Evolutionary conservation across 164 flowering plant species (phyloP), one percentile per base, ranked within the genome.

Genomic region (Vitis vinifera): DNA sequence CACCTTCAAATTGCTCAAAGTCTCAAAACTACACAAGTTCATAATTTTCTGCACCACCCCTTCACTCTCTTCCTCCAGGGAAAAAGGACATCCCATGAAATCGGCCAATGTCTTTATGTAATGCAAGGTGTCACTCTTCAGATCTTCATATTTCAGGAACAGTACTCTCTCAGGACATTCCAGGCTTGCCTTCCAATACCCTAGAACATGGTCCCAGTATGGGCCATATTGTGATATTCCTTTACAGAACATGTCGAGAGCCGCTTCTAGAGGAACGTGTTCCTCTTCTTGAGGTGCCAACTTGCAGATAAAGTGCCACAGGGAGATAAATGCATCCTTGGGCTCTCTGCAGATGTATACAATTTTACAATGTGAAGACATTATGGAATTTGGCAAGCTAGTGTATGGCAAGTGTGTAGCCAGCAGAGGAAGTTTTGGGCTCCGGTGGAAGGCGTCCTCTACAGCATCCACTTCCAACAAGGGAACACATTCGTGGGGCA

Each of bases 1-100:
- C 27, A 23, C 73, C 57, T 80, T 73, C 56, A 78, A 29, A 61
- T 67, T 75, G 49, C 79, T 72, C 75, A 77, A 13, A 12, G 37
- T 72, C 16, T 77, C 69, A 57, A 80, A 77, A 51, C 83, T 78
- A 57, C 81, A 77, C 31, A 69, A 44, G 63, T 15, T 51, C 2
- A 65, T 16, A 2, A 78, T 65, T 19, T 68, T 63, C 19, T 78
- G 67, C 8, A 55, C 57, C 15, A 37, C 51, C n/a, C 74, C 78
- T 12, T 66, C 37, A 1, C 31, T 51, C 59, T 68, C 74, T 52
- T 74, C 80, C 56, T 75, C 72, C 6, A 9, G 0, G 1, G 73
- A 60, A 29, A 80, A 71, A 12, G 74, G 76, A n/a, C 17, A 59
- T 0, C 78, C 80, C 60, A 74, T 29, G 57, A 74, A 77, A 72